A percentile compares a stretch with the other conserved stretches of the same genome.
phyloP scores from a whole-genome alignment of 2,329 filamentous ascomycete species.

The Colletotrichum agaves region DNA sequence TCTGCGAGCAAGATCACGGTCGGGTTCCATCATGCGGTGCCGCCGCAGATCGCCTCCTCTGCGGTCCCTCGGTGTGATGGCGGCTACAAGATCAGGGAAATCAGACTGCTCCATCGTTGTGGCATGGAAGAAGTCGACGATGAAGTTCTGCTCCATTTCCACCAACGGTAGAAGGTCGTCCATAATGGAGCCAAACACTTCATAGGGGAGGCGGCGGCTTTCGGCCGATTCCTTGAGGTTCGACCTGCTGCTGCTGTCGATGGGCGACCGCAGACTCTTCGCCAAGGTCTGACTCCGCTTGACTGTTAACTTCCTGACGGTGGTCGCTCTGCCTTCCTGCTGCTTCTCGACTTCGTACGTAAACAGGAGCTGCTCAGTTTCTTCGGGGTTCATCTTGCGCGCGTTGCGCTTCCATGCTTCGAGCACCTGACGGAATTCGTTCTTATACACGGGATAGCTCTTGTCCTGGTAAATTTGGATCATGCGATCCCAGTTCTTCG shows the following conservation, averaged over 20 bases:
- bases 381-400: constrained; percentile 79
- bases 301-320: constrained; percentile 90
- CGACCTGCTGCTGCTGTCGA: constrained; percentile 66
- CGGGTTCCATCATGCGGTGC: constrained; percentile 85
- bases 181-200: constrained; percentile 82
- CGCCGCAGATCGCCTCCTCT: constrained; percentile 77
- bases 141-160: constrained; percentile 94
- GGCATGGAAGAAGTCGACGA: constrained; percentile 96
- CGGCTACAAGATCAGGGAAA: constrained; percentile 82
- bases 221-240: constrained; percentile 68
- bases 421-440: constrained; percentile 82
- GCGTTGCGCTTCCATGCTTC: constrained; percentile 83
- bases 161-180: constrained; percentile 86
- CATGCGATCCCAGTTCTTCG: constrained; percentile 81
- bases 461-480: constrained; percentile 84
- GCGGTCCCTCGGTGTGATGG: constrained; percentile 73
- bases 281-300: constrained; percentile 92
- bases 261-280: constrained; percentile 74
- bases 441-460: constrained; percentile 80
- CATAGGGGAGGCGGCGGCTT: constrained; percentile 77
- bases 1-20: constrained; percentile 84
- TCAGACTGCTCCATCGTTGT: constrained; percentile 85
- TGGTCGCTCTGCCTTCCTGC: constrained; percentile 78
- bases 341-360: constrained; percentile 87
- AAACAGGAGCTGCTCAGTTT: constrained; percentile 82